These are phyloP conservation scores for Polyplosphaeria fusca DNA, from an alignment of 495 filamentous ascomycete genomes.

Conservation along the genomic window DNA sequence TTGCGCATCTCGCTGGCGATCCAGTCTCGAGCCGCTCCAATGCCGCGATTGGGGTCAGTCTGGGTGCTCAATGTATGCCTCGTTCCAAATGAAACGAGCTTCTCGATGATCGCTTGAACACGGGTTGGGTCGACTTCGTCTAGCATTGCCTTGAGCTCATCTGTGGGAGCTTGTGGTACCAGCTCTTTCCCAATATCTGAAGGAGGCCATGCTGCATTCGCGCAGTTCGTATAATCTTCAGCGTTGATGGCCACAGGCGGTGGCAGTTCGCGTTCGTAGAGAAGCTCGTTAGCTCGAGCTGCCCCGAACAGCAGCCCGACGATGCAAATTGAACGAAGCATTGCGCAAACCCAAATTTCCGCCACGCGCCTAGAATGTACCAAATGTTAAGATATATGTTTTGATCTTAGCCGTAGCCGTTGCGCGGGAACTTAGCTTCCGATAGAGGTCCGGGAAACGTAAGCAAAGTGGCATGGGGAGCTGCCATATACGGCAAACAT, in stretches of 20 bases:
- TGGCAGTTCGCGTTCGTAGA: constrained; percentile 7
- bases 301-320: background rate
- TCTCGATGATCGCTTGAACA: constrained; percentile 48
- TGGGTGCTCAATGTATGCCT: constrained; percentile 51
- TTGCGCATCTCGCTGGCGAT: constrained; percentile 43
- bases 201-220: constrained; percentile 38
- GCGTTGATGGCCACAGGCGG: constrained; percentile 16
- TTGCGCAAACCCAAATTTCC: no score
- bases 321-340: background rate
- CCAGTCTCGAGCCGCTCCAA: constrained; percentile 56
- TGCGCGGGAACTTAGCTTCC: background rate
- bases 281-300: constrained; percentile 20
- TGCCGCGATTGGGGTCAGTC: constrained; percentile 47
- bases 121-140: constrained; percentile 42
- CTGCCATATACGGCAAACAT: constrained; percentile 11
- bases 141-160: constrained; percentile 45
- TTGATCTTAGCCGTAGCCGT: no score
- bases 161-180: constrained; percentile 47
- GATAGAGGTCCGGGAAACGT: constrained; percentile 1
- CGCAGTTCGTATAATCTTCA: constrained; percentile 22
- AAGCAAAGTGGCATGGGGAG: no score
- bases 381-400: background rate
- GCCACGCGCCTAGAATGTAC: no score
- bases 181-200: constrained; percentile 40
- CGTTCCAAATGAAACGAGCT: constrained; percentile 52